phyloP scores from a whole-genome alignment of 257 asterid species.

The Solanum piurae region DNA sequence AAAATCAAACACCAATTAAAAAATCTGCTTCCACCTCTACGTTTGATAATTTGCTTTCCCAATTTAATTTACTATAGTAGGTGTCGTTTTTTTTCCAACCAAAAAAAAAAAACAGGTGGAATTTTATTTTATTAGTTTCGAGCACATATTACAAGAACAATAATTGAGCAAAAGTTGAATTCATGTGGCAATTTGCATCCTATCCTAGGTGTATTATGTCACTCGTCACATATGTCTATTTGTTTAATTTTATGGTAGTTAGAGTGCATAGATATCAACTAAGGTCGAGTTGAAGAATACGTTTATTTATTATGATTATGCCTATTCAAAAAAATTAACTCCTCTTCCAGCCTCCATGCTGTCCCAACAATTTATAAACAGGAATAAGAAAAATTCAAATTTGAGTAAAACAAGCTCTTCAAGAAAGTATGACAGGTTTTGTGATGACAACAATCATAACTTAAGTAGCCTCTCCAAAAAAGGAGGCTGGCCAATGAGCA shows the following conservation, averaged over 20 bases:
- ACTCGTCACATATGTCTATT: accelerated
- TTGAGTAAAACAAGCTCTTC: not conserved
- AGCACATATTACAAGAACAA: not conserved
- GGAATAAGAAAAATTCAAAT: not conserved
- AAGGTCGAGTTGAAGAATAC: not conserved
- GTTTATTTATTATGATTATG: not conserved
- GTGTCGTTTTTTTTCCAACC: not conserved
- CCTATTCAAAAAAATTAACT: not conserved
- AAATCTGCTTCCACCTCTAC: not conserved
- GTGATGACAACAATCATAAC: not conserved
- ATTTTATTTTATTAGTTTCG: not conserved
- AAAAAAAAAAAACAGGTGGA: not conserved
- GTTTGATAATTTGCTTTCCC: not conserved
- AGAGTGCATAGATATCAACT: no score
- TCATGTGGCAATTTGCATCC: not conserved
- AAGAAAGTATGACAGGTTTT: not conserved
- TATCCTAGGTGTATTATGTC: not conserved
- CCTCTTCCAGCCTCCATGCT: not conserved
- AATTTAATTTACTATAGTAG: not conserved
- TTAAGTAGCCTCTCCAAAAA: not conserved
- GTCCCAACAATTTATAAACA: not conserved
- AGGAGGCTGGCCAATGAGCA: not conserved
- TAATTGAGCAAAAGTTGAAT: not conserved
- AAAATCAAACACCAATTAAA: no score
- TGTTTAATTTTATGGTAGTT: not conserved